Percentiles rank a stretch among this genome's conserved stretches.
These are phyloP conservation scores for Candida dubliniensis DNA, from an alignment of 1,139 yeast genomes.

Conservation along the genomic window DNA sequence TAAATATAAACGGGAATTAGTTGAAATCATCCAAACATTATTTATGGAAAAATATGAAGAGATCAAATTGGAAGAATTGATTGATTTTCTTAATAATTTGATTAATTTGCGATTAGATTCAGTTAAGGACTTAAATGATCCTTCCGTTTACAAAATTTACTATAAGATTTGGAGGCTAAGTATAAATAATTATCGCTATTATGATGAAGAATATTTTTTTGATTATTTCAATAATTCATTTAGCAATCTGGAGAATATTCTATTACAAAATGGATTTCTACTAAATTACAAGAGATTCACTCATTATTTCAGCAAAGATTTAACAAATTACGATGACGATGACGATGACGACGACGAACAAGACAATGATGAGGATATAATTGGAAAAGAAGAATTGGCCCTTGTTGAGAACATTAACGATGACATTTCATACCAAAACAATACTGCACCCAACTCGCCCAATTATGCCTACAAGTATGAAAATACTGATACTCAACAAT, in stretches of 20 bases:
- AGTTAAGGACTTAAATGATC: conserved; percentile 7
- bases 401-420: too few relatives aligned
- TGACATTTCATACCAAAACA: too few relatives aligned
- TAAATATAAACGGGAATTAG: conserved; percentile 11
- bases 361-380: conserved; percentile 6
- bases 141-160: conserved; percentile 13
- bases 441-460: not conserved
- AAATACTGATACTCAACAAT: not conserved
- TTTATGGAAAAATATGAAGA: conserved; percentile 22
- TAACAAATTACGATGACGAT: conserved; percentile 12
- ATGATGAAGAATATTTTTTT: conserved; percentile 17
- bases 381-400: not conserved
- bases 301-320: conserved; percentile 12
- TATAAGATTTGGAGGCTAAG: conserved; percentile 17
- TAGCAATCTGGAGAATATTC: conserved; percentile 3
- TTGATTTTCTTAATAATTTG: conserved; percentile 12
- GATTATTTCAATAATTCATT: conserved; percentile 13
- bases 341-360: conserved; percentile 12
- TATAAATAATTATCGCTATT: conserved; percentile 12
- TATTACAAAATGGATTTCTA: conserved; percentile 14
- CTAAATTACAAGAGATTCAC: conserved; percentile 13
- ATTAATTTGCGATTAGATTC: conserved; percentile 3
- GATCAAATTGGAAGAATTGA: conserved; percentile 18
- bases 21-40: conserved; percentile 17
- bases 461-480: not conserved